A percentile compares a stretch with the other conserved stretches of the same genome.
phyloP scores from a whole-genome alignment of 176 grass and related monocot species.

The Olyra latifolia region DNA sequence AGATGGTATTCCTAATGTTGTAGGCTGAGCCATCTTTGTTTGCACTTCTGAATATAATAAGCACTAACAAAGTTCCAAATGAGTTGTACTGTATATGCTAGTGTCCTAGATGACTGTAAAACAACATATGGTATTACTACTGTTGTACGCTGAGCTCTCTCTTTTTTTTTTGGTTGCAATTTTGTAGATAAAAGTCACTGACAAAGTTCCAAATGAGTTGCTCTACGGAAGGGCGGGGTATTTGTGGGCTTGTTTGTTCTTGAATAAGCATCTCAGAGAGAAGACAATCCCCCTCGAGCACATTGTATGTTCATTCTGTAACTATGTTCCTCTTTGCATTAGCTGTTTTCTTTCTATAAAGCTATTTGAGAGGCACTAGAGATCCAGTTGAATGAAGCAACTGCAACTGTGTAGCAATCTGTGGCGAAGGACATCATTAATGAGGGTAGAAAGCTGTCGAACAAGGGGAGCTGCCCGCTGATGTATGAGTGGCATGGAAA shows the following conservation, averaged over 20 bases:
- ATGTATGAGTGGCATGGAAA: conserved; percentile 90
- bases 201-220: conserved; percentile 72
- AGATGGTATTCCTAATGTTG: not conserved
- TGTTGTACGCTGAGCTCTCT: not conserved
- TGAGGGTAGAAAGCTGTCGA: conserved; percentile 71
- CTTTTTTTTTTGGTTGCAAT: not conserved
- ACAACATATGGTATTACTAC: not conserved
- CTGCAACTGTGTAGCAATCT: conserved; percentile 40
- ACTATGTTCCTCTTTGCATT: not conserved
- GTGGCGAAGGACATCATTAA: conserved; percentile 64
- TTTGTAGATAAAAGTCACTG: conserved; percentile 65
- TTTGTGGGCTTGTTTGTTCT: conserved; percentile 92
- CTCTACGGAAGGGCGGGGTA: conserved; percentile 89
- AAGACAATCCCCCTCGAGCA: conserved; percentile 50
- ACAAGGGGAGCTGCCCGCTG: conserved; percentile 55
- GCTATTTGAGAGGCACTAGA: not conserved
- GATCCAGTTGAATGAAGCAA: conserved; percentile 23
- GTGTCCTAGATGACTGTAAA: not conserved
- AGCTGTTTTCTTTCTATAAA: not conserved
- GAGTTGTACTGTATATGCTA: conserved; percentile 42
- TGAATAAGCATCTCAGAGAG: conserved; percentile 74
- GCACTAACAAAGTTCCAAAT: conserved; percentile 63
- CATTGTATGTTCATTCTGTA: conserved; percentile 41
- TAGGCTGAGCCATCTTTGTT: not conserved
- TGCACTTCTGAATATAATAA: conserved; percentile 52